These are phyloP conservation scores for Juglanconis oblonga DNA, from an alignment of 2,329 filamentous ascomycete species.

Conservation along the genomic window DNA sequence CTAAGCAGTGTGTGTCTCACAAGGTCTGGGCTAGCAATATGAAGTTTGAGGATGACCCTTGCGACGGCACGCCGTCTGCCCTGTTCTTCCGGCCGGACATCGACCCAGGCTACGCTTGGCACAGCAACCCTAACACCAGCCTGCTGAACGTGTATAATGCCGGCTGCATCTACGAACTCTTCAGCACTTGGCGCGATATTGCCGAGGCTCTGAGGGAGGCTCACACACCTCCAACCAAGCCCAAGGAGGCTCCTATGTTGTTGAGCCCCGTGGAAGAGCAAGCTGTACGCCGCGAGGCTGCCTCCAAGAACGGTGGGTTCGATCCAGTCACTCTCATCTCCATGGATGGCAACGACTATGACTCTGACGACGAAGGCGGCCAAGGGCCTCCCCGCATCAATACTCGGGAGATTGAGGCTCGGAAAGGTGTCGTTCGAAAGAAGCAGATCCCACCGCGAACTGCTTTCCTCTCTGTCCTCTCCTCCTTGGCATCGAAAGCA, in stretches of 20 bases:
- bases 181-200: not conserved
- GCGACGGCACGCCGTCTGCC: not conserved
- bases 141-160: not conserved
- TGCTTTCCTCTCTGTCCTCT: not conserved
- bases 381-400: not conserved
- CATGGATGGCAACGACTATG: not conserved
- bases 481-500: not conserved
- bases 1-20: not conserved
- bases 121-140: not conserved
- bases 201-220: not conserved
- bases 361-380: not conserved
- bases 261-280: not conserved
- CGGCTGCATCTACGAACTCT: not conserved
- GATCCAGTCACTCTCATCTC: not conserved
- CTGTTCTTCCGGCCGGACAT: not conserved
- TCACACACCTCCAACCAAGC: not conserved
- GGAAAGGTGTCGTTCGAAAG: not conserved
- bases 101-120: not conserved
- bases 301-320: not conserved
- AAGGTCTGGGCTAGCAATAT: not conserved
- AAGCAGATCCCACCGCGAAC: not conserved
- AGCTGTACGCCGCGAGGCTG: not conserved
- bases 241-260: not conserved
- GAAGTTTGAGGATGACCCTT: constrained; percentile 10
- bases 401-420: not conserved